Conservation (phyloP, 106 monocot species). For the Acorus gramineus region DNA sequence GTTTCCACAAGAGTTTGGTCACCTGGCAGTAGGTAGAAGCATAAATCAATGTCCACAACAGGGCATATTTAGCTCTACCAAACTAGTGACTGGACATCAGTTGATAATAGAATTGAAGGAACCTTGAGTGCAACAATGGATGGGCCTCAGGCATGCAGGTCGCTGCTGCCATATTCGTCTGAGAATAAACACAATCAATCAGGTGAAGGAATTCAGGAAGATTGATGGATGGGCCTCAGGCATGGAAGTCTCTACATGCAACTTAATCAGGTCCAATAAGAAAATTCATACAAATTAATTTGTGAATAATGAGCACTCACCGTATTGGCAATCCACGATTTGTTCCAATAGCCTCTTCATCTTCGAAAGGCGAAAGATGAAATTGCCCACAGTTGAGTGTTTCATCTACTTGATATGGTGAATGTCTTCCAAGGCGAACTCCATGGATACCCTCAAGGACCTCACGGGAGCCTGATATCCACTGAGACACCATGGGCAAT, state of each 20-base stretch:
- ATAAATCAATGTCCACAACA: not conserved
- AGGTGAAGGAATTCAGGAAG: not conserved
- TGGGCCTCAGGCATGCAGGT: constrained; percentile 61
- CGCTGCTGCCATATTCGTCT: constrained; percentile 72
- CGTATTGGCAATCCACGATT: constrained; percentile 34
- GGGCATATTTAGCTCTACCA: not conserved
- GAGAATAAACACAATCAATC: constrained; percentile 1
- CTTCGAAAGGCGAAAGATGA: constrained; percentile 14
- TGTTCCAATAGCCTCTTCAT: constrained; percentile 10
- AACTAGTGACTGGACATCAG: not conserved
- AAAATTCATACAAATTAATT: not conserved
- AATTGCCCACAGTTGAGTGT: constrained; percentile 6
- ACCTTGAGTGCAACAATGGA: constrained; percentile 54
- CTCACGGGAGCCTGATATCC: constrained; percentile 17
- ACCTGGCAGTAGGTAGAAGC: constrained; percentile 25
- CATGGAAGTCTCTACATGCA: not conserved
- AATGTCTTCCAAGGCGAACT: constrained; percentile 28
- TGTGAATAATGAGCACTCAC: constrained; percentile 21
- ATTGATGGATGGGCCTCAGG: not conserved
- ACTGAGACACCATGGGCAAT: not conserved
- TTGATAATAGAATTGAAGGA: not conserved
- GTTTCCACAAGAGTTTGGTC: constrained; percentile 55
- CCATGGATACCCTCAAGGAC: constrained; percentile 56
- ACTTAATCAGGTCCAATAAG: not conserved
- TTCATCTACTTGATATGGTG: constrained; percentile 19